Percentiles rank a stretch among this genome's conserved stretches.
Conservation (phyloP, 345 rosid genomes). For the Schrenkiella parvula region DNA sequence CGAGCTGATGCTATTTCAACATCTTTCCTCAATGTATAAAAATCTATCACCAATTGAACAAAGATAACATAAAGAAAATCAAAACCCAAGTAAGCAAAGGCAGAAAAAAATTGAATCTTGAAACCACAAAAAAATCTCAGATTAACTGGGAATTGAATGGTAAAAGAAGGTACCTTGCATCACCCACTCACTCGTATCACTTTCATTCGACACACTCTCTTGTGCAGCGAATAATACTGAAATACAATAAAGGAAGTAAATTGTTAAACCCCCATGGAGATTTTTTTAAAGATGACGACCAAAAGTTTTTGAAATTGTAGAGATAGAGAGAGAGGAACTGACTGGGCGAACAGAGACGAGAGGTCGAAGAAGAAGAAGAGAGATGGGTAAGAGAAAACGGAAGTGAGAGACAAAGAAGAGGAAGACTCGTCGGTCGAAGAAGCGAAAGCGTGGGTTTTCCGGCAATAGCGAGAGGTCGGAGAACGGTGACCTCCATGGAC, state of each 20-base stretch:
- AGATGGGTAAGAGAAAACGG: constrained; percentile 5
- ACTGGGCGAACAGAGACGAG: constrained; percentile 36
- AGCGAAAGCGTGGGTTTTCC: not conserved
- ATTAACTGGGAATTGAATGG: not conserved
- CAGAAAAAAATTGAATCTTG: not conserved
- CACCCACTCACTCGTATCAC: constrained; percentile 63
- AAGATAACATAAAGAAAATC: not conserved
- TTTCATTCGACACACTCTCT: constrained; percentile 41
- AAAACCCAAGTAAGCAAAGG: not conserved
- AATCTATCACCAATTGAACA: constrained; percentile 49
- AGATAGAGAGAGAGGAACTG: constrained; percentile 8
- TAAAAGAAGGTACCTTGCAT: constrained; percentile 56
- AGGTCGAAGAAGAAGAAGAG: constrained; percentile 12
- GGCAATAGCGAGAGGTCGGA: constrained; percentile 5
- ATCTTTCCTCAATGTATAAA: constrained; percentile 74
- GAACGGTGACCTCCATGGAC: constrained; percentile 33
- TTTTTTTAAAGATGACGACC: not conserved
- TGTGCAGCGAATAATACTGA: constrained; percentile 47
- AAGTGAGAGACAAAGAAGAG: constrained; percentile 15
- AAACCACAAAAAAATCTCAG: not conserved
- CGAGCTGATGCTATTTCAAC: constrained; percentile 64
- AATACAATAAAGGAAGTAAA: not conserved
- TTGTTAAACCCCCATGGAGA: not conserved
- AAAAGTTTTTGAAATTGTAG: not conserved
- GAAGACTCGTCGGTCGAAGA: not conserved